Evolutionary conservation across 768 basidiomycete genomes (phyloP), one percentile per base, ranked within the genome.

Genomic region (Krasilnikovozyma curviuscula): DNA sequence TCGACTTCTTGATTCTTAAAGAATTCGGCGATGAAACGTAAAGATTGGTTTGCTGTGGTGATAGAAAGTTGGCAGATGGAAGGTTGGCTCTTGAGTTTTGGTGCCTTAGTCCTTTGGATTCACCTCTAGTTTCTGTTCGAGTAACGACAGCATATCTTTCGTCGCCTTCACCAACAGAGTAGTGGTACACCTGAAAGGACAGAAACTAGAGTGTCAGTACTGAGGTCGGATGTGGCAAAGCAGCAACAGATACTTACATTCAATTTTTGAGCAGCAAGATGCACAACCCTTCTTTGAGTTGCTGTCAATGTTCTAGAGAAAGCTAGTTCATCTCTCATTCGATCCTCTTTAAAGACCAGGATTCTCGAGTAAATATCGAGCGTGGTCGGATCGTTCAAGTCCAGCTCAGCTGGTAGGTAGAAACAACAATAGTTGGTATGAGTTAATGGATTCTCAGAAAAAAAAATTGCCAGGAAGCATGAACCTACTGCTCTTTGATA

Each of bases 281-380:
- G 91, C 27, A 98, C 91, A 13, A 86, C 79, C 55, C 89, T 70
- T 52, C 91, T 69, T 63, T 95, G 88, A 62, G 81, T 81, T 19
- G 85, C 75, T 28, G 74, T 69, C 18, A 95, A 73, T 13, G 79
- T 77, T 48, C 83, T 70, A n/a, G 89, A 88, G 65, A 97, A 97
- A 5, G 89, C 88, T 46, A 97, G 76, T 64, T 97, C 89, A 58
- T 97, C 89, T 30, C 91, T 74, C 84, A 97, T 88, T 57, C 74
- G 77, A 63, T 97, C 89, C 57, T 93, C 88, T 69, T 91, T 95
- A 77, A 98, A 98, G 32, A 97, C 71, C 32, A 97, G 69, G 55
- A 95, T 83, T 56, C 88, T 75, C 41, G 93, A 95, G 63, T 97
- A 97, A 56, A 98, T 93, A 66, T 97, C 91, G 56, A 98, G 69